phyloP scores from a whole-genome alignment of 2,329 filamentous ascomycete genomes.

The Cercospora sp. region DNA sequence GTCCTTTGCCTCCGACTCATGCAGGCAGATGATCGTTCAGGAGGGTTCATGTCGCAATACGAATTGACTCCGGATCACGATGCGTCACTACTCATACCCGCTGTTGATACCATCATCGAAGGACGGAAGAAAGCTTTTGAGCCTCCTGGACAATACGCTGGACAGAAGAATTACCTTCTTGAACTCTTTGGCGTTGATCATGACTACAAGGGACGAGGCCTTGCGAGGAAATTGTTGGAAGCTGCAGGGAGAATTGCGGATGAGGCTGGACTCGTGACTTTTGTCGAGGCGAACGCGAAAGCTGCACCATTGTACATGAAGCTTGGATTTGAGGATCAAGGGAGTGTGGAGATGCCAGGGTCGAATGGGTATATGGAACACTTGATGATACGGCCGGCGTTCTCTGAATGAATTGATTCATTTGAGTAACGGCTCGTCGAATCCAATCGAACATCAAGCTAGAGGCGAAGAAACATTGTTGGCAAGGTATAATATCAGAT shows the following conservation, averaged over 20 bases:
- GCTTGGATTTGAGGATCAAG: conserved; percentile 19
- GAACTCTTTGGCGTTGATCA: conserved; percentile 35
- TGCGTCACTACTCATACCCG: conserved; percentile 7
- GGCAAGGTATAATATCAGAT: too few species aligned
- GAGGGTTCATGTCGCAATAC: conserved; percentile 23
- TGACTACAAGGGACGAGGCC: conserved; percentile 23
- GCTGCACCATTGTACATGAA: conserved; percentile 25
- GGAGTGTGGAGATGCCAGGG: conserved; percentile 13
- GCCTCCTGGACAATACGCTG: not conserved
- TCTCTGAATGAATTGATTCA: not conserved
- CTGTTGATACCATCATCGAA: conserved; percentile 15
- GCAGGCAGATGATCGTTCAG: conserved; percentile 12
- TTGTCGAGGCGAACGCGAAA: conserved; percentile 32
- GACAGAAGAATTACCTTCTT: conserved; percentile 13
- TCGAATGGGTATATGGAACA: conserved; percentile 17
- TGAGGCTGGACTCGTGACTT: conserved; percentile 20
- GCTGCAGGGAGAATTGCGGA: conserved; percentile 31
- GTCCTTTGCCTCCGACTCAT: conserved; percentile 27
- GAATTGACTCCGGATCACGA: conserved; percentile 28
- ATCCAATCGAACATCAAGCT: too few species aligned
- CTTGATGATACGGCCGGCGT: conserved; percentile 11
- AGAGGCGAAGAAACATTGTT: too few species aligned
- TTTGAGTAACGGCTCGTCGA: too few species aligned
- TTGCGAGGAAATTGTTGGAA: conserved; percentile 29
- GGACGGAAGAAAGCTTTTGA: conserved; percentile 9